Evolutionary conservation across 106 monocot species (phyloP), one percentile per base, ranked within the genome.

Genomic region (Acanthochlamys bracteata): DNA sequence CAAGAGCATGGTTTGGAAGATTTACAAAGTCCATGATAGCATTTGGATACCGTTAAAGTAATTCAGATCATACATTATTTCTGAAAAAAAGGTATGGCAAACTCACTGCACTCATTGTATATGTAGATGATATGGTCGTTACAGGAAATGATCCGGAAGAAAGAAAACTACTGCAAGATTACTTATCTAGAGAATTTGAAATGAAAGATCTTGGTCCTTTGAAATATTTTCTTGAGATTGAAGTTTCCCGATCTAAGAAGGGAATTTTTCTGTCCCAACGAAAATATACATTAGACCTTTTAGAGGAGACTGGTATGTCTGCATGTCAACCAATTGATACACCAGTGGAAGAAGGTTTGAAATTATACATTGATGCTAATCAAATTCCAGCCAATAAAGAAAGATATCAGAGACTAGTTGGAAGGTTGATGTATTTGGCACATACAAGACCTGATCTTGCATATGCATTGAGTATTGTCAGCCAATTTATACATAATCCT

Each of bases 401-500:
- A 42, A 62, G 40, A 57, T 68, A 68, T 41, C 68, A 68, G 24
- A 56, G 57, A 57, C 13, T 68, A 7, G 56, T 68, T 11, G 68
- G 40, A 33, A 68, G 41, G 20, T 41, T 68, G 33, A 68, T 68
- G 20, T 68, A 68, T 20, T 41, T 57, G 4, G 15, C 41, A 57
- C 40, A 56, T 11, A 68, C 39, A 40, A 40, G 40, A 20, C 62
- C 62, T 40, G 40, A 62, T 20, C 9, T 62, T 41, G 62, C 62
- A 10, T 62, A 62, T 24, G 19, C 15, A 23, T 24, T 59, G 25
- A 24, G 59, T 2, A 24, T 59, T 6, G 11, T 57, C 10, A 68
- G 68, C 23, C 68, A 68, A 42, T 68, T 55, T 23, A 68, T 68
- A 56, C 68, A 68, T 21, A 24, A 59, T 25, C 59, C 59, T 59